Evolutionary conservation across 192 early-diverging fungal genomes (phyloP), one percentile per base, ranked within the genome.

Genomic region (Entomortierella chlamydospora): DNA sequence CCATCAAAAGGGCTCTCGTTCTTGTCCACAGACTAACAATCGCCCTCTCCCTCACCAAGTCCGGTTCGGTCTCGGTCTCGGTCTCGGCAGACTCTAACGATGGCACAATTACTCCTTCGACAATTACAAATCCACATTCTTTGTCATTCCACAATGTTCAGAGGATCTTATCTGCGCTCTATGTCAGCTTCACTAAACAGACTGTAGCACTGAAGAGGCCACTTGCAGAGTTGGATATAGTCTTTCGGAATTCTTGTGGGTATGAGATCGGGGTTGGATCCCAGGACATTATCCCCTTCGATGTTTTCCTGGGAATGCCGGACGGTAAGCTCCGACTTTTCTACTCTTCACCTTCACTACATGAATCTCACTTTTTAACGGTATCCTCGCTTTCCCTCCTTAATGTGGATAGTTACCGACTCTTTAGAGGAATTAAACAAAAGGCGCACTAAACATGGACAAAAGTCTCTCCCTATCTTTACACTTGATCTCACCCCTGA

Each of bases 241-340:
- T 93, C 17, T 85, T 93, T 52, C 72, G 83, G 6, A 84, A 84
- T 12, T 78, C 80, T 55, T 91, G 91, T 73, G 92, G 90, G 2
- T 90, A 91, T 70, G 77, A 85, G 51, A 60, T 91, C 51, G 78
- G 55, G 58, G 52, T 83, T 5, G 72, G 66, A 8, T 53, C 23
- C 1, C 80, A 81, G 1, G 57, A 81, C 31, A 49, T 52, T 37
- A 41, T 78, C 4, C 66, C 62, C 0, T 84, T 68, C 39, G 68
- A 83, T 28, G 81, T 81, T 11, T 49, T 88, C 12, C 60, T 89
- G 25, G 89, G 84, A 15, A 39, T 69, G 26, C 53, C 52, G 22
- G 33, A 73, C 68, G 82, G 88, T 89, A 81, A 53, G 26, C 11
- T 23, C n/a, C n/a, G n/a, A n/a, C 42, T 67, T 28, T 69, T 1